Conservation (phyloP, 371 early-diverging fungal genomes). For the Zopfochytrium polystomum region DNA sequence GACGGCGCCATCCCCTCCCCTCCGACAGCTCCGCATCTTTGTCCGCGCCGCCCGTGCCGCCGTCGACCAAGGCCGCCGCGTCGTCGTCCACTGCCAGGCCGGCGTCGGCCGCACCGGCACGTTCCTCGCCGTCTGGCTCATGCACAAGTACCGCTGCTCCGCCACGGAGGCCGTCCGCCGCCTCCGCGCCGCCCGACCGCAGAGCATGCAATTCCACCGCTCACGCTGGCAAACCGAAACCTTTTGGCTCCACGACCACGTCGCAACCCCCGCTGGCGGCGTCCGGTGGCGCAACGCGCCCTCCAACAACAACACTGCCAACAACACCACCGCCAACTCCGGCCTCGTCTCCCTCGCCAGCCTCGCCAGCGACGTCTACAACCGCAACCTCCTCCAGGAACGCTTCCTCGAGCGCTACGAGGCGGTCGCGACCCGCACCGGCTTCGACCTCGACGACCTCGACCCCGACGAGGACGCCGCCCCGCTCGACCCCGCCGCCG, state of each 20-base stretch:
- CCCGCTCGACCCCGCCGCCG: too few species aligned
- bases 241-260: conserved; percentile 21
- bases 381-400: conserved; percentile 37
- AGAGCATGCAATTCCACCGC: conserved; percentile 36
- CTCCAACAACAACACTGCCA: too few species aligned
- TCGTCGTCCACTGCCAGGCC: too few species aligned
- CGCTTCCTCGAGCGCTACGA: conserved; percentile 34
- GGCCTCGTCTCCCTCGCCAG: too few species aligned
- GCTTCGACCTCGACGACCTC: too few species aligned
- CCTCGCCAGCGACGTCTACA: conserved; percentile 19
- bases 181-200: conserved; percentile 39
- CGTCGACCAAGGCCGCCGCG: conserved; percentile 37
- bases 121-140: conserved; percentile 38
- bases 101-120: conserved; percentile 46
- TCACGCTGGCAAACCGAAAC: conserved; percentile 39
- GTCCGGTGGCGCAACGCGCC: too few species aligned
- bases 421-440: too few species aligned
- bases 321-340: too few species aligned
- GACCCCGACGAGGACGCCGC: too few species aligned
- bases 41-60: too few species aligned
- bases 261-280: too few species aligned
- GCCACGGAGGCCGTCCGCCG: conserved; percentile 27
- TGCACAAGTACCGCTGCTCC: conserved; percentile 34
- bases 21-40: conserved; percentile 32
- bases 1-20: conserved; percentile 39